A percentile compares a stretch with the other conserved stretches of the same genome.
These are phyloP conservation scores for Lophiotrema nucula DNA, from an alignment of 495 filamentous ascomycete species.

Conservation along the genomic window DNA sequence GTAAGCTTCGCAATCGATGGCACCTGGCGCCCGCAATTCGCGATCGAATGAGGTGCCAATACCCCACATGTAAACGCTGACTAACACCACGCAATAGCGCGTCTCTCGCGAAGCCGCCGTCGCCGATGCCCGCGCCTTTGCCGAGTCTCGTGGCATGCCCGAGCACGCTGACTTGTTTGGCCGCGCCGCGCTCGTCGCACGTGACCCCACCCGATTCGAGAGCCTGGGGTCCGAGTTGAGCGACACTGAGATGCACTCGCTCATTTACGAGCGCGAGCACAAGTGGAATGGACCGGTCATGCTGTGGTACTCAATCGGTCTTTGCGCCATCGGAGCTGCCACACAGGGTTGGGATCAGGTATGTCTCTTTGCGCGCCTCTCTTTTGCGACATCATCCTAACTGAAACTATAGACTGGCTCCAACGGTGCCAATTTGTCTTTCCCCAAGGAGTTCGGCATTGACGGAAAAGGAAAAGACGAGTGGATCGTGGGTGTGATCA, in stretches of 20 bases:
- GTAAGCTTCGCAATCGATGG: slow-evolving; percentile 40
- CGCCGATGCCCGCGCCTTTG: slow-evolving; percentile 43
- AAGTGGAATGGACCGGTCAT: slow-evolving; percentile 57
- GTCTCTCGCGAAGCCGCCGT: slow-evolving; percentile 39
- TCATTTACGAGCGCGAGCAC: slow-evolving; percentile 42
- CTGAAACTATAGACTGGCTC: no score
- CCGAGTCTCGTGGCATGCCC: slow-evolving; percentile 42
- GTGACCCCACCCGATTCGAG: slow-evolving; percentile 46
- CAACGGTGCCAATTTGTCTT: slow-evolving; percentile 42
- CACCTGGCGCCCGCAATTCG: no score
- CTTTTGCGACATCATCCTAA: no score
- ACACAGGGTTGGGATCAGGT: slow-evolving; percentile 36
- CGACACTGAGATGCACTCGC: slow-evolving; percentile 45
- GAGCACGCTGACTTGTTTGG: slow-evolving; percentile 48
- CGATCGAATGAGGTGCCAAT: no score
- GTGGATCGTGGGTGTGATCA: slow-evolving; percentile 49
- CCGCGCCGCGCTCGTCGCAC: slow-evolving; percentile 51
- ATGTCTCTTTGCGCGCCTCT: no score
- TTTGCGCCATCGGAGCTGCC: slow-evolving; percentile 43
- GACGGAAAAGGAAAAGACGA: slow-evolving; percentile 36
- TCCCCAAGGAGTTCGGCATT: slow-evolving; percentile 32
- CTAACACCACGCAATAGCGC: no score
- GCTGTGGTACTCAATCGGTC: slow-evolving; percentile 52
- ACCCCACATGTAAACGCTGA: no score
- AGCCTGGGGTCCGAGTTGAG: slow-evolving; percentile 47